Percentiles rank a stretch among this genome's conserved stretches.
Evolutionary conservation across 1,139 yeast genomes (phyloP).

Genomic region (Hansenula lynferdii): DNA sequence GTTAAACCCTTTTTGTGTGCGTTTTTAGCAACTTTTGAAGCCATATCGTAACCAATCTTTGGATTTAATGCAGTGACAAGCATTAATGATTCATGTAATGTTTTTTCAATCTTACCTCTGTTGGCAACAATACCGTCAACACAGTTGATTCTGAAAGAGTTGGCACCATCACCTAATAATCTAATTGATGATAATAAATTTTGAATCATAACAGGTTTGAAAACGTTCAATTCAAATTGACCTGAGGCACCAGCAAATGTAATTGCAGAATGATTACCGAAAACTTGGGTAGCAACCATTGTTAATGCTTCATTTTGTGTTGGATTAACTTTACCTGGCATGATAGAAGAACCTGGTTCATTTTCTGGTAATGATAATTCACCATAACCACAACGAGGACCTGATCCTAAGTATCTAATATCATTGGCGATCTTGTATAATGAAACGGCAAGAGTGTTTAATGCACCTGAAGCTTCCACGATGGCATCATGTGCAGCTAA

Average conservation of each 20-base stretch:
- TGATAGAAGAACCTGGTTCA: constrained; percentile 98
- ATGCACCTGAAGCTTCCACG: constrained; percentile 96
- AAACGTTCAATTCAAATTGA: constrained; percentile 96
- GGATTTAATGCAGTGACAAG: constrained; percentile 98
- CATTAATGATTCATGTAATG: constrained; percentile 93
- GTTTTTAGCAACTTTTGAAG: constrained; percentile 96
- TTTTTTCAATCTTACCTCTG: constrained; percentile 77
- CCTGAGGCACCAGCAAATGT: constrained; percentile 98
- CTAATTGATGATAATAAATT: constrained; percentile 86
- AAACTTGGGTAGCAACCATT: constrained; percentile 96
- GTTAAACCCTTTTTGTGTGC: constrained; percentile 98
- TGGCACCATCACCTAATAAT: constrained; percentile 81
- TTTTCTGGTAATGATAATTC: constrained; percentile 94
- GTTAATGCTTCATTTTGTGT: constrained; percentile 98
- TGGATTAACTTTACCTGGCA: constrained; percentile 99
- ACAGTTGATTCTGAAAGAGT: constrained; percentile 90
- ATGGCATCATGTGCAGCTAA: constrained; percentile 98
- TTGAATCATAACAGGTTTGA: constrained; percentile 93
- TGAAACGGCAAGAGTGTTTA: constrained; percentile 91
- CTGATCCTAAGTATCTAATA: constrained; percentile 96
- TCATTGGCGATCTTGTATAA: constrained; percentile 96
- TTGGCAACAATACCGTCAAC: constrained; percentile 93
- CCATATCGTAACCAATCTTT: constrained; percentile 95
- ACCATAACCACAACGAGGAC: constrained; percentile 99
- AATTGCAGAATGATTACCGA: constrained; percentile 93